These are phyloP conservation scores for Oleoguttula mirabilis DNA, from an alignment of 495 filamentous ascomycete genomes.

Conservation along the genomic window DNA sequence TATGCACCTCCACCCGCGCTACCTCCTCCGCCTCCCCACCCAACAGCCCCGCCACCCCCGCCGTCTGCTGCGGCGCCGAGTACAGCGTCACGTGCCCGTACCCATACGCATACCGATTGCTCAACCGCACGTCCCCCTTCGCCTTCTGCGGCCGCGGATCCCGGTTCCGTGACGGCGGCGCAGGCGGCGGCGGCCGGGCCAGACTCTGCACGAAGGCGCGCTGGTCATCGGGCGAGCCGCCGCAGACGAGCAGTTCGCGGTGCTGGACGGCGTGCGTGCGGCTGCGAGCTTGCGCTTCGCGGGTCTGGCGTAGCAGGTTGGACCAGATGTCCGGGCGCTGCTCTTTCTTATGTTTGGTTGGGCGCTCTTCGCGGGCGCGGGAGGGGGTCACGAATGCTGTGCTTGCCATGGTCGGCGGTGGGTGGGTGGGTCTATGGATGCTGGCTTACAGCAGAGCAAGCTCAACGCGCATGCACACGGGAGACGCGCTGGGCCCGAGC, in stretches of 20 bases:
- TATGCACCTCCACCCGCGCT: slow-evolving; percentile 17
- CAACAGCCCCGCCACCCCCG: slow-evolving; percentile 10
- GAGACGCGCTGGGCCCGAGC: too few relatives aligned
- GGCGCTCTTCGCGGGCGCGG: not conserved
- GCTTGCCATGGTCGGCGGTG: too few relatives aligned
- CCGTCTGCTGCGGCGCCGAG: slow-evolving; percentile 8
- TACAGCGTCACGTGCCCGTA: slow-evolving; percentile 19
- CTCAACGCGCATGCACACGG: too few relatives aligned
- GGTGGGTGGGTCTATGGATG: too few relatives aligned
- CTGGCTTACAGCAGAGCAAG: too few relatives aligned
- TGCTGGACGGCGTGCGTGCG: slow-evolving; percentile 10
- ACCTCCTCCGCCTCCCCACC: slow-evolving; percentile 17
- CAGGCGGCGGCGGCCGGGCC: slow-evolving; percentile 14
- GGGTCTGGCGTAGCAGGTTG: slow-evolving; percentile 17
- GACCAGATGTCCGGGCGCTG: slow-evolving; percentile 17
- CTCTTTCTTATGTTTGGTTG: slow-evolving; percentile 8
- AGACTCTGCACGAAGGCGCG: slow-evolving; percentile 8
- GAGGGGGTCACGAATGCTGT: too few relatives aligned
- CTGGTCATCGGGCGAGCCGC: slow-evolving; percentile 16
- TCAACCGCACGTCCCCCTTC: slow-evolving; percentile 16
- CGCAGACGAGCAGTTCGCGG: slow-evolving; percentile 12
- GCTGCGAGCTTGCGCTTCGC: slow-evolving; percentile 19
- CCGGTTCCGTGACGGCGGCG: slow-evolving; percentile 4
- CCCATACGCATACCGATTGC: slow-evolving; percentile 19
- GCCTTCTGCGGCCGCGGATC: not conserved